A percentile compares a stretch with the other conserved stretches of the same genome.
Evolutionary conservation across 352 stramenopile species (phyloP).

Genomic region (Achlya hypogyna): DNA sequence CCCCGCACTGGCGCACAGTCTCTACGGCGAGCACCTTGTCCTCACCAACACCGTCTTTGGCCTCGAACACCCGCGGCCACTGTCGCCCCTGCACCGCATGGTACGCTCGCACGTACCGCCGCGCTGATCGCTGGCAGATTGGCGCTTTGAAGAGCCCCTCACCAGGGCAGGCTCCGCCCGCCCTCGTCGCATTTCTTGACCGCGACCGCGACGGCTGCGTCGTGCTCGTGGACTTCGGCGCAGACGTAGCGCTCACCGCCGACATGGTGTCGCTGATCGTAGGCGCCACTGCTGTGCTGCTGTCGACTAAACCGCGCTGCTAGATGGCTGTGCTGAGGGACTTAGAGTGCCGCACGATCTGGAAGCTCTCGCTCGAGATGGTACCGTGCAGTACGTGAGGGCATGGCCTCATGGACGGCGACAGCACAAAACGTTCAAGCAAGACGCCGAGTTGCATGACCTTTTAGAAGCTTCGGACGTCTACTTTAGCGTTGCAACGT

Average conservation of each 20-base stretch:
- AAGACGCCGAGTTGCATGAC: not conserved
- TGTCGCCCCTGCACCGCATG: slow-evolving; percentile 70
- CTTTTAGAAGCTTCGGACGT: slow-evolving; percentile 11
- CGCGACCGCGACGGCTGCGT: not conserved
- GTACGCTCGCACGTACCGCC: slow-evolving; percentile 30
- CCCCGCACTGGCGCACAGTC: slow-evolving; percentile 35
- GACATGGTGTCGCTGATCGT: slow-evolving; percentile 8
- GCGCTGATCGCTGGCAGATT: not conserved
- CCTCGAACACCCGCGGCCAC: slow-evolving; percentile 61
- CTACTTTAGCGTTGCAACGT: not conserved
- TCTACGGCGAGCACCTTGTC: slow-evolving; percentile 52
- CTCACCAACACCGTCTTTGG: slow-evolving; percentile 78
- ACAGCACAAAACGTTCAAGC: slow-evolving; percentile 3
- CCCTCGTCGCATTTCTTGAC: not conserved
- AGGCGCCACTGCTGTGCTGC: not conserved
- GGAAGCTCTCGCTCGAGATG: slow-evolving; percentile 17
- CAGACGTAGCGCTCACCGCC: not conserved
- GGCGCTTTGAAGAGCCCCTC: not conserved
- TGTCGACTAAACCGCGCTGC: not conserved
- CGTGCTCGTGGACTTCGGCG: slow-evolving; percentile 15
- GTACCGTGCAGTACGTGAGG: not conserved
- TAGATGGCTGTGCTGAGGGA: slow-evolving; percentile 12
- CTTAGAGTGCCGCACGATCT: slow-evolving; percentile 4
- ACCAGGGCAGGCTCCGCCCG: not conserved
- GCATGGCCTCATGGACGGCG: not conserved